Evolutionary conservation across 2,329 filamentous ascomycete species (phyloP), one percentile per base, ranked within the genome.

Genomic region (Plenodomus lindquistii): DNA sequence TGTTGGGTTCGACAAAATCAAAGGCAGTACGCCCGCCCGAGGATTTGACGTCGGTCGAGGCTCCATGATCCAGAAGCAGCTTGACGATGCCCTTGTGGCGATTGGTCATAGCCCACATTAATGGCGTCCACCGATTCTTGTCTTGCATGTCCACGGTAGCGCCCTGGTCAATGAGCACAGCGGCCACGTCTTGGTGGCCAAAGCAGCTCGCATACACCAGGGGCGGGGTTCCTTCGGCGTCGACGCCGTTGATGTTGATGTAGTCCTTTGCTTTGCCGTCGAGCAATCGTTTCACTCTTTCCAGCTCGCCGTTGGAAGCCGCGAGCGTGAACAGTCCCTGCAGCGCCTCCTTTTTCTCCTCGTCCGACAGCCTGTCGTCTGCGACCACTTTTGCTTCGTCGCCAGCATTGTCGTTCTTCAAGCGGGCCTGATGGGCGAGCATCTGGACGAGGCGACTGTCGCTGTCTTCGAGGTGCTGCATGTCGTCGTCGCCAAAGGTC

Each of bases 21-120:
- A 96, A 91, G 2, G 94, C 94, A 8, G 92, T 97, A 55, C 94
- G 85, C 27, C 94, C 94, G 10, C 90, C 92, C 0, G 91, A 94
- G 1, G 94, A 97, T 71, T 95, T 96, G 60, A 96, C 88, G 64
- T 97, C 93, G 2, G 92, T 88, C n/a, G 92, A 96, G 17, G 94
- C 94, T 15, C 92, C 92, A 64, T 94, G 89, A 70, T 99, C 93
- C 27, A 99, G 82, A 15, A 99, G 78, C 10, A 91, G 80, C 73
- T 97, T 97, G 29, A 93, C 92, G 59, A 99, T 99, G 40, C 86
- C 86, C 75, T 97, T 97, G 75, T 99, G 94, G 48, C 92, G 81
- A 73, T 99, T 99, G 46, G 94, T 99, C 90, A 97, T 97, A 41
- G 94, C 93, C 94, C 94, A 99, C 92, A 99, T 99, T 52, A 99